These are phyloP conservation scores for Globisporangium nagaii DNA, from an alignment of 352 stramenopile species.

Conservation along the genomic window DNA sequence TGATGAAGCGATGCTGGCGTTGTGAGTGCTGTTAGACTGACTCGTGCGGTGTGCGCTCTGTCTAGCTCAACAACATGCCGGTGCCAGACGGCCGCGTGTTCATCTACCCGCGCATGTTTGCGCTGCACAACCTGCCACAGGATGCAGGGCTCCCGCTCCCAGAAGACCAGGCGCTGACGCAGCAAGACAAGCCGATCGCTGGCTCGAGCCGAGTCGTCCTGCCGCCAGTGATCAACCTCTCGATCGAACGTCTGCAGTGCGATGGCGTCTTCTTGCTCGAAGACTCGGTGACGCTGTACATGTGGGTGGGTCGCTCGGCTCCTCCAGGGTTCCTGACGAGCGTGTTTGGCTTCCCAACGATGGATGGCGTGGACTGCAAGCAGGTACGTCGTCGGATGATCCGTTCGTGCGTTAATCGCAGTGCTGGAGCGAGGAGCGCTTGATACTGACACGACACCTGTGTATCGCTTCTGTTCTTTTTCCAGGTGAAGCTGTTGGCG, in stretches of 20 bases:
- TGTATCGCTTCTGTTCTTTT: not conserved
- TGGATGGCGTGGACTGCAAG: slow-evolving; percentile 93
- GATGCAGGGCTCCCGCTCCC: slow-evolving; percentile 77
- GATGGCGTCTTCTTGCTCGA: slow-evolving; percentile 97
- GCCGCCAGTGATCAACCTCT: slow-evolving; percentile 92
- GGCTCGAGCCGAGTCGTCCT: slow-evolving; percentile 77
- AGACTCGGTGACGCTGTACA: slow-evolving; percentile 93
- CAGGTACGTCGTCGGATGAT: slow-evolving; percentile 45
- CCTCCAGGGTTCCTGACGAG: slow-evolving; percentile 84
- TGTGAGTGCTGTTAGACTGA: not conserved
- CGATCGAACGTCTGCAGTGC: slow-evolving; percentile 90
- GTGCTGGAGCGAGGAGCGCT: not conserved
- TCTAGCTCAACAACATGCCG: slow-evolving; percentile 92
- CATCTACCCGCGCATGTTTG: slow-evolving; percentile 97
- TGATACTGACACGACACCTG: not conserved
- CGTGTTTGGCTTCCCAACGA: slow-evolving; percentile 92
- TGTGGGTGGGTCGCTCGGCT: slow-evolving; percentile 94
- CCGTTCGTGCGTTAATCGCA: not conserved
- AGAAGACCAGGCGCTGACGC: slow-evolving; percentile 27
- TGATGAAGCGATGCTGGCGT: slow-evolving; percentile 3
- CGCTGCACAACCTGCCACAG: slow-evolving; percentile 88
- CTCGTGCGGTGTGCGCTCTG: not conserved
- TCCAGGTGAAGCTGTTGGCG: slow-evolving; percentile 68
- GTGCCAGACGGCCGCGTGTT: slow-evolving; percentile 89
- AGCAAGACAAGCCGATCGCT: slow-evolving; percentile 44